Base-by-base conservation (phyloP, 495 filamentous ascomycete genomes). In the Mytilinidion resinicola region DNA sequence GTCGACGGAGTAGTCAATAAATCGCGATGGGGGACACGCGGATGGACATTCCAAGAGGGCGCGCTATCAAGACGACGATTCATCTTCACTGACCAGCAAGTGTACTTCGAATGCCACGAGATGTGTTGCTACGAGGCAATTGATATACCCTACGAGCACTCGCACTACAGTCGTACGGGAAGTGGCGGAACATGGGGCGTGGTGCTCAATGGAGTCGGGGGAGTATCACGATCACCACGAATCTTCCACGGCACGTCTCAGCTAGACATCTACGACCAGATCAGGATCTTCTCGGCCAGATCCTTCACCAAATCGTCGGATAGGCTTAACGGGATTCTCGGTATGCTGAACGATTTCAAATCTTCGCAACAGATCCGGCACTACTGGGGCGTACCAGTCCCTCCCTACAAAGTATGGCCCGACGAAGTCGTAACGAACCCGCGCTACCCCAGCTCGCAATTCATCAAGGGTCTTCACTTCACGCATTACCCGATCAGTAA, bases 31-130 rank as follows among this genome's bases (percentile, higher is more conserved):
- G 20, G 8, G 12, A 9, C 36, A 39, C 34, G 49, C 15, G 56
- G 50, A 10, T 59, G 56, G 56, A 59, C 56, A 19, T 55, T 42
- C 50, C 50, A 59, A 33, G 56, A 59, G 25, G 9, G 35, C 5
- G 7, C 55, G 6, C 36, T 59, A 9, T 59, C 56, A 8, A 12
- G 36, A 4, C 33, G 51, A 44, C 51, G 51, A 30, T 48, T 59
- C 4, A 17, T 15, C 14, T 41, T 54, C 38, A 54, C 51, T 11
- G 36, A 59, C 14, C 37, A 59, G 6, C 56, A 59, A 37, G 38
- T 46, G 5, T 54, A 41, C 21, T 55, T 55, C 37, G 21, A 34
- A 30, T 51, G 49, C 34, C 21, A 8, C n/a, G 5, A 5, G 34
- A 37, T 12, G 9, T 11, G 5, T 5, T 51, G 9, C 12, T 34